Evolutionary conservation across 306 rosid species (phyloP).

Genomic region (Sphenostylis stenocarpa): DNA sequence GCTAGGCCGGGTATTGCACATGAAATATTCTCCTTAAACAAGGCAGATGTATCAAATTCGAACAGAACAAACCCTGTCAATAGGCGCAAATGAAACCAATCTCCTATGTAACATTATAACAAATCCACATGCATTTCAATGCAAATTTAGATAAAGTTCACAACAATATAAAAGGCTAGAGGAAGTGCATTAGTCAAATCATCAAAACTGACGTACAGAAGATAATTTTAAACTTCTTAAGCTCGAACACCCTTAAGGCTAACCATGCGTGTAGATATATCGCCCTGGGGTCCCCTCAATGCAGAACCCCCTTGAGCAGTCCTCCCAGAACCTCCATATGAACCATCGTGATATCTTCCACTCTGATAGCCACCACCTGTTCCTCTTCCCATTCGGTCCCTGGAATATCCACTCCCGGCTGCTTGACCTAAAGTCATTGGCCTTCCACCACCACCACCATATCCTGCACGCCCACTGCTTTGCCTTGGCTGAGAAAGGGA

Average conservation of each 20-base stretch:
- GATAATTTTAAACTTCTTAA: conserved; percentile 24
- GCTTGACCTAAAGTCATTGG: conserved; percentile 46
- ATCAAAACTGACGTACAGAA: not conserved
- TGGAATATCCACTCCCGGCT: conserved; percentile 50
- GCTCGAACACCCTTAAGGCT: conserved; percentile 72
- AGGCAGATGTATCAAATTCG: no score
- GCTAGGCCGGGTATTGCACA: no score
- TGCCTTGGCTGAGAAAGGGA: conserved; percentile 65
- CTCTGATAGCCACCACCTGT: conserved; percentile 56
- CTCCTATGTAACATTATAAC: not conserved
- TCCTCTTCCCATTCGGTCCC: conserved; percentile 56
- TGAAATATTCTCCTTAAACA: no score
- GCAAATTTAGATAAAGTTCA: not conserved
- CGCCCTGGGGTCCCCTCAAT: conserved; percentile 68
- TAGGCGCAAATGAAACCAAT: not conserved
- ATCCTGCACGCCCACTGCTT: conserved; percentile 71
- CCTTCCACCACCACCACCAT: conserved; percentile 57
- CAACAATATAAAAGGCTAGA: not conserved
- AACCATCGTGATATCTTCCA: conserved; percentile 55
- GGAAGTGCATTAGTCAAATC: conserved; percentile 17
- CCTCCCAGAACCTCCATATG: conserved; percentile 66
- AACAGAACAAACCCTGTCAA: not conserved
- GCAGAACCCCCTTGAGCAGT: conserved; percentile 45
- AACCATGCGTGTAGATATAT: conserved; percentile 75
- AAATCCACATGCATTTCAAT: not conserved